Evolutionary conservation across 1,139 yeast species (phyloP).

Genomic region (Saccharomycopsis hybrid): DNA sequence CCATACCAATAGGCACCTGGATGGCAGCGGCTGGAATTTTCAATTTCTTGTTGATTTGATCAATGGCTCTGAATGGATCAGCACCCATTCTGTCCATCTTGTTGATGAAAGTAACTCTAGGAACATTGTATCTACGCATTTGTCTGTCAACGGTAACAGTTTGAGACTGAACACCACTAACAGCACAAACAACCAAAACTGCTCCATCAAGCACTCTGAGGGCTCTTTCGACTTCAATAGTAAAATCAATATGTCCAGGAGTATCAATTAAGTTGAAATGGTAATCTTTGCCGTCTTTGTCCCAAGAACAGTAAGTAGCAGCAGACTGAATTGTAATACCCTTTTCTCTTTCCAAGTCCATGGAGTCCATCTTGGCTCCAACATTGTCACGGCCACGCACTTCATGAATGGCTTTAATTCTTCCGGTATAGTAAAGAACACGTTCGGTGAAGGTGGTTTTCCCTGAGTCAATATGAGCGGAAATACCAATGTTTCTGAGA

Average conservation of each 20-base stretch:
- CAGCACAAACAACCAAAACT: slow-evolving; percentile 96
- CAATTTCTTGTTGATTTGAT: slow-evolving; percentile 79
- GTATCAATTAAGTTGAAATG: slow-evolving; percentile 95
- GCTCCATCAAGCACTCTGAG: slow-evolving; percentile 97
- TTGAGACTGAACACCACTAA: slow-evolving; percentile 96
- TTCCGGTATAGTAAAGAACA: slow-evolving; percentile 90
- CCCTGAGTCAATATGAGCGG: slow-evolving; percentile 97
- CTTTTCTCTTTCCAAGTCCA: slow-evolving; percentile 96
- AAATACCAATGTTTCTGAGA: slow-evolving; percentile 92
- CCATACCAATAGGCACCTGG: slow-evolving; percentile 96
- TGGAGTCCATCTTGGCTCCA: slow-evolving; percentile 98
- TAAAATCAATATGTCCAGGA: slow-evolving; percentile 97
- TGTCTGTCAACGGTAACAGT: slow-evolving; percentile 98
- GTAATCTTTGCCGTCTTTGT: slow-evolving; percentile 58
- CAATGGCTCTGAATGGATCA: slow-evolving; percentile 91
- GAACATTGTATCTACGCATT: slow-evolving; percentile 97
- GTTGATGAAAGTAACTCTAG: slow-evolving; percentile 91
- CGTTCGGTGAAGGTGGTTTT: slow-evolving; percentile 97
- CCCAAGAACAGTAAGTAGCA: slow-evolving; percentile 97
- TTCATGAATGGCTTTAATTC: slow-evolving; percentile 96
- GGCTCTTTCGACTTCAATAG: slow-evolving; percentile 97
- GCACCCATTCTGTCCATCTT: slow-evolving; percentile 99
- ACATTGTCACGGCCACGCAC: slow-evolving; percentile 97
- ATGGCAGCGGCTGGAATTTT: slow-evolving; percentile 96
- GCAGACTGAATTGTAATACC: slow-evolving; percentile 99